A percentile compares a stretch with the other conserved stretches of the same genome.
phyloP scores from a whole-genome alignment of 805 yeast genomes.

The Wickerhamiella domercqiae region DNA sequence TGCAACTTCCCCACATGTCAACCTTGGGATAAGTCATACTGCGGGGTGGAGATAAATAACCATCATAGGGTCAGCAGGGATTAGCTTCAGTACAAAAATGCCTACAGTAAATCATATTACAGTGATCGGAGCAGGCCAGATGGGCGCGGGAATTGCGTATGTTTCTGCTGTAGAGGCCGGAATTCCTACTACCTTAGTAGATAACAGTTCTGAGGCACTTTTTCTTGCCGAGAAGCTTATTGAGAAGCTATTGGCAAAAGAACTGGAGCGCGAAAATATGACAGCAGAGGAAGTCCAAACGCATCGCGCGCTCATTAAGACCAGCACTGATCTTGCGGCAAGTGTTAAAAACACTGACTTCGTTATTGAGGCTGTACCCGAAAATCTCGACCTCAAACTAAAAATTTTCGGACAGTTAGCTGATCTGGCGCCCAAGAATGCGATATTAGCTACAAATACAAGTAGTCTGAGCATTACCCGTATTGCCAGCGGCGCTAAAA shows the following conservation, averaged over 20 bases:
- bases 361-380: conserved; percentile 32
- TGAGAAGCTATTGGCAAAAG: conserved; percentile 26
- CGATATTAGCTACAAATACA: conserved; percentile 29
- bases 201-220: conserved; percentile 22
- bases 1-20: neutral
- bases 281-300: conserved; percentile 21
- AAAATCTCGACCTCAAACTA: conserved; percentile 24
- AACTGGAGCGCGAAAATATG: conserved; percentile 25
- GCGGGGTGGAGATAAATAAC: neutral
- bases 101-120: conserved; percentile 13
- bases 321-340: conserved; percentile 14
- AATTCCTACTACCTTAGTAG: conserved; percentile 25
- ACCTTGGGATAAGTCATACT: too few relatives aligned
- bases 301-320: conserved; percentile 20
- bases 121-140: conserved; percentile 31
- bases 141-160: conserved; percentile 32
- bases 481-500: conserved; percentile 30
- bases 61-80: neutral
- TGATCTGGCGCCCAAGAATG: conserved; percentile 14
- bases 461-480: conserved; percentile 30
- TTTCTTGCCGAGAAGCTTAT: conserved; percentile 23
- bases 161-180: conserved; percentile 28
- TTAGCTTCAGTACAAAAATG: neutral
- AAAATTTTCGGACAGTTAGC: conserved; percentile 23
- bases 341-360: conserved; percentile 24